Base-by-base conservation (phyloP, 2,329 filamentous ascomycete genomes). In the Chaetomiaceae sp. region DNA sequence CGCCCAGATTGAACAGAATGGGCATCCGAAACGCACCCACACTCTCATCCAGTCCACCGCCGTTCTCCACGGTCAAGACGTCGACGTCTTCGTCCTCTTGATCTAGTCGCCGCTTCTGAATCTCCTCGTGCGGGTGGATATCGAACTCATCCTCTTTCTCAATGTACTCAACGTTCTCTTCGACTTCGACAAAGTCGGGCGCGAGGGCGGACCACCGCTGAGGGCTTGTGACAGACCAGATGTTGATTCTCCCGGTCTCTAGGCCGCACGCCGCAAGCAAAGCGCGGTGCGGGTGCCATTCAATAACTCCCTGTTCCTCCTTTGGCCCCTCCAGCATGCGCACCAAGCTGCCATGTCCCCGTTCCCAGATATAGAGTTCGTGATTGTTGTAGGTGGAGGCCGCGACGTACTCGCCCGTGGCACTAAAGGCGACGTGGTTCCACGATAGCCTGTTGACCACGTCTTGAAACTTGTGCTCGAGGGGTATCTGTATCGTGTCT, bases 321-420 rank as follows among this genome's bases (percentile, higher is more conserved):
- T 95, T 95, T 1, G 92, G 91, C 0, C 94, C 92, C 69, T 99
- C 95, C 34, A 99, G 78, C 75, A 99, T 99, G 69, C 95, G 95
- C 48, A 96, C 91, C 53, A 99, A 74, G 70, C 90, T 96, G 46
- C 94, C 94, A 64, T 95, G 90, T 51, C 86, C 87, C 50, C 94
- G 84, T 72, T 99, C 94, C 94, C 92, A 97, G 25, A 97, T 91
- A 71, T 97, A 97, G 58, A 99, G 88, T 70, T 99, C 92, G 64
- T 96, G 91, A 65, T 99, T 99, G 77, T 97, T 97, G 69, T 90
- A 96, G 2, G 94, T 97, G 23, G 90, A 95, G 0, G 95, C 94
- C 21, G 90, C 90, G 36, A 99, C 90, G 67, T 97, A 97, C 70
- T 99, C 94, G 48, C 90, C 91, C 0, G 89, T 94, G 1, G 89